phyloP scores from a whole-genome alignment of 345 rosid species.

The Acer campestre region DNA sequence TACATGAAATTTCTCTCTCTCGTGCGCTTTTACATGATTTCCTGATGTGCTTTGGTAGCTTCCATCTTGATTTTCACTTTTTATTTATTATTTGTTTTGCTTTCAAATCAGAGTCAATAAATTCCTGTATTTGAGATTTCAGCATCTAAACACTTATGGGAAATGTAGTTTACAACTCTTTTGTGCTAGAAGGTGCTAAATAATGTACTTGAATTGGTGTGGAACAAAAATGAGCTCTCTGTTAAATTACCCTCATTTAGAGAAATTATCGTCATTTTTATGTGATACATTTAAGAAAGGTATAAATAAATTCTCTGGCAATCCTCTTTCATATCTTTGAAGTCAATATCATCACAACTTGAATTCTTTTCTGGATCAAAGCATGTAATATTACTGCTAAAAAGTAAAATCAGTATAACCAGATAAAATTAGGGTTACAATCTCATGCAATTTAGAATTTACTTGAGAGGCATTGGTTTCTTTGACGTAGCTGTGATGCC shows the following conservation, averaged over 20 bases:
- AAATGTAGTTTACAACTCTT: background rate
- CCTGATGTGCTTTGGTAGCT: background rate
- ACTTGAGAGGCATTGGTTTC: background rate
- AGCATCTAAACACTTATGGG: background rate
- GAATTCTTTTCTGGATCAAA: background rate
- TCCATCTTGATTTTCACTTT: background rate
- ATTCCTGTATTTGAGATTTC: background rate
- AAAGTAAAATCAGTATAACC: background rate
- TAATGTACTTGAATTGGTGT: background rate
- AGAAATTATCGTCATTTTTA: background rate
- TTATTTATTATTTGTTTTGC: background rate
- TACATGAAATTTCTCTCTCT: background rate
- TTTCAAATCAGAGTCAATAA: slow-evolving; percentile 12
- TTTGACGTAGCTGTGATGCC: background rate
- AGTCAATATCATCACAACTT: background rate
- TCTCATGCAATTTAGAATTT: background rate
- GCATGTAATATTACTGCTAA: background rate
- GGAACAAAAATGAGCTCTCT: background rate
- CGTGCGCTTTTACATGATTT: background rate
- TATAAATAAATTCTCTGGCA: background rate
- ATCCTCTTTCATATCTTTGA: background rate
- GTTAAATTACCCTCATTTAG: background rate
- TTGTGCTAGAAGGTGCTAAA: slow-evolving; percentile 1
- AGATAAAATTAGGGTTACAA: background rate
- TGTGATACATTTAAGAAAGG: slow-evolving; percentile 1